Percentiles rank a stretch among this genome's conserved stretches.
phyloP scores from a whole-genome alignment of 306 rosid species.

The Cicer cuneatum region DNA sequence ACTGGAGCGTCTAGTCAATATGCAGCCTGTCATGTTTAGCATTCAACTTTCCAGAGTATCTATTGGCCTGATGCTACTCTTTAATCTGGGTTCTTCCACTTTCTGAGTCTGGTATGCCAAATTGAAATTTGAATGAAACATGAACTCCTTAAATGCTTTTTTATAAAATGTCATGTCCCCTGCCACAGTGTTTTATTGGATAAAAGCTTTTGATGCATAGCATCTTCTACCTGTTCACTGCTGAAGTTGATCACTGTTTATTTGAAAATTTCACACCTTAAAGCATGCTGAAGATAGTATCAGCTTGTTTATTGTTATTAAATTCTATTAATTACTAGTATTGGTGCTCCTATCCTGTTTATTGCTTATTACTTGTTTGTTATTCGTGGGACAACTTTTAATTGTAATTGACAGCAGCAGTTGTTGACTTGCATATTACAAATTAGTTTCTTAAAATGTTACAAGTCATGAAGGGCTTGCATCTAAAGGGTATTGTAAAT shows the following conservation, averaged over 20 bases:
- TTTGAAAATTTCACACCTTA: conserved; percentile 3
- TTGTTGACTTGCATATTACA: conserved; percentile 10
- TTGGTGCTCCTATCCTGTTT: not conserved
- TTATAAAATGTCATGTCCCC: not conserved
- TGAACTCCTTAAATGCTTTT: not conserved
- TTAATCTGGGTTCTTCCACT: not conserved
- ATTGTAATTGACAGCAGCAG: not conserved
- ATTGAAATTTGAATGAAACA: conserved; percentile 30
- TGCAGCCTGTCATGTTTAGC: conserved; percentile 1
- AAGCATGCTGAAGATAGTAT: not conserved
- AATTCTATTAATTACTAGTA: not conserved
- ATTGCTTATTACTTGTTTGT: not conserved
- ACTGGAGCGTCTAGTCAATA: not conserved
- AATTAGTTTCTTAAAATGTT: conserved; percentile 20
- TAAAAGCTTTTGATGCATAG: conserved; percentile 30
- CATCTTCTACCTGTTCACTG: not conserved
- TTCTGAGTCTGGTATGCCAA: conserved; percentile 8
- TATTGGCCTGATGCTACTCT: not conserved
- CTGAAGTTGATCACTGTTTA: not conserved
- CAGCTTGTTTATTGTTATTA: not conserved
- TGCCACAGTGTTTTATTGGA: not conserved
- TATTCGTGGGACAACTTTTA: not conserved
- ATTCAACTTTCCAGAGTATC: not conserved
- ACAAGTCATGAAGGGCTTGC: not conserved
- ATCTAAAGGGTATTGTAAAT: too few relatives aligned